A percentile compares a stretch with the other conserved stretches of the same genome.
phyloP scores from a whole-genome alignment of 441 rosid genomes.

The Heliophila coronopifolia region DNA sequence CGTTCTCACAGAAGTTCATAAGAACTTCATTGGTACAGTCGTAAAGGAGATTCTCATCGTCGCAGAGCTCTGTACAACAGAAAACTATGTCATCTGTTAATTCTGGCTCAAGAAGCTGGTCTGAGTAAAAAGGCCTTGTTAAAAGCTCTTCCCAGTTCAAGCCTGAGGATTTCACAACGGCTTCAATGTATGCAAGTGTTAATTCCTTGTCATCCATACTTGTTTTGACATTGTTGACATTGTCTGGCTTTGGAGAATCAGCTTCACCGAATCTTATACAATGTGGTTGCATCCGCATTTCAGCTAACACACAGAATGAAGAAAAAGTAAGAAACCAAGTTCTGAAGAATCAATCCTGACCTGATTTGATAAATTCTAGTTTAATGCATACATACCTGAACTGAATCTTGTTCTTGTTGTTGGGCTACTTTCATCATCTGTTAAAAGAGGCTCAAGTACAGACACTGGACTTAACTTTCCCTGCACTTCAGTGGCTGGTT shows the following conservation, averaged over 20 bases:
- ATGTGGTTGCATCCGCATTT: conserved; percentile 46
- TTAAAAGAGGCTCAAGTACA: conserved; percentile 64
- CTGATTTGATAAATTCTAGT: neutral
- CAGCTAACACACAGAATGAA: conserved; percentile 49
- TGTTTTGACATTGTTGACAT: conserved; percentile 31
- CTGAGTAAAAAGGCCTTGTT: conserved; percentile 51
- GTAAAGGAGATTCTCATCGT: conserved; percentile 51
- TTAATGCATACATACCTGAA: conserved; percentile 41
- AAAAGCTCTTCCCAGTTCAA: conserved; percentile 60
- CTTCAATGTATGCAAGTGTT: conserved; percentile 45
- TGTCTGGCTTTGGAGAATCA: conserved; percentile 38
- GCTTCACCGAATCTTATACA: conserved; percentile 55
- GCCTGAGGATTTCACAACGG: conserved; percentile 53
- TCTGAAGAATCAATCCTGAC: neutral
- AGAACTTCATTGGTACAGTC: conserved; percentile 79
- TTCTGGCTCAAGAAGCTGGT: conserved; percentile 60
- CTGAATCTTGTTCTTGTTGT: conserved; percentile 48
- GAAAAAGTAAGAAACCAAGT: conserved; percentile 29
- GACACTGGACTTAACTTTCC: conserved; percentile 82
- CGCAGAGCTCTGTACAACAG: conserved; percentile 49
- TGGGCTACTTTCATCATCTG: conserved; percentile 75
- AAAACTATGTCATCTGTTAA: conserved; percentile 43
- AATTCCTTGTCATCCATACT: conserved; percentile 38
- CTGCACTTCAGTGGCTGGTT: conserved; percentile 32
- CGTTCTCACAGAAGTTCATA: conserved; percentile 35